Conservation (phyloP, 2,329 filamentous ascomycete species). For the Microsporum audouinii region DNA sequence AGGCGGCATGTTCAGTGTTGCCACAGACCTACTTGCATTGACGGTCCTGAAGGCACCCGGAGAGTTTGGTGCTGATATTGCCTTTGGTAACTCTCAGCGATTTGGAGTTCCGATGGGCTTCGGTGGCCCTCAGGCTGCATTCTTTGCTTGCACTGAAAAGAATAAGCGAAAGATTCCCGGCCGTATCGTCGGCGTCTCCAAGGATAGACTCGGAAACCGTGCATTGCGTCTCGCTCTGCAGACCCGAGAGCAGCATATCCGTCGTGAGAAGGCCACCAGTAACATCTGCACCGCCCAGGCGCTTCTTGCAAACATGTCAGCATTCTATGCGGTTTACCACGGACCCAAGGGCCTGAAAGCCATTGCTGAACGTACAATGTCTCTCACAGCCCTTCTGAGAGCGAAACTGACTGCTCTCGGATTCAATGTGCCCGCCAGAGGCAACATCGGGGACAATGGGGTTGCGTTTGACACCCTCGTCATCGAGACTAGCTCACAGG, state of each 20-base stretch:
- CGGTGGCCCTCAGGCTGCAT: constrained; percentile 90
- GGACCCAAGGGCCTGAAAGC: constrained; percentile 70
- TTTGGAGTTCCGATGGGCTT: constrained; percentile 87
- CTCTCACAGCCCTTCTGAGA: constrained; percentile 59
- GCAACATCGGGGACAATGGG: constrained; percentile 44
- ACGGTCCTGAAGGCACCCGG: constrained; percentile 81
- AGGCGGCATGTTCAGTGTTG: constrained; percentile 70
- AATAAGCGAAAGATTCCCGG: constrained; percentile 92
- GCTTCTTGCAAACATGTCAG: constrained; percentile 86
- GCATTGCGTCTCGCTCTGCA: constrained; percentile 79
- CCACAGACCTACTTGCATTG: constrained; percentile 78
- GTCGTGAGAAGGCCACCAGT: constrained; percentile 91
- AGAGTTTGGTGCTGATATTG: constrained; percentile 90
- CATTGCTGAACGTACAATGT: constrained; percentile 68
- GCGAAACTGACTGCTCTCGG: constrained; percentile 52
- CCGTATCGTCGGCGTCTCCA: constrained; percentile 79
- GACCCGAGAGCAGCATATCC: constrained; percentile 91
- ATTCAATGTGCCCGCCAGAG: constrained; percentile 50
- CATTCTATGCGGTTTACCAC: constrained; percentile 89
- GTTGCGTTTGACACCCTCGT: constrained; percentile 72
- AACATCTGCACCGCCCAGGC: constrained; percentile 97
- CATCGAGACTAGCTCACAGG: constrained; percentile 45
- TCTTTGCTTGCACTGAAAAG: constrained; percentile 84
- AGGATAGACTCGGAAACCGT: constrained; percentile 70
- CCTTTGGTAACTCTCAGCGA: constrained; percentile 83